Conservation (phyloP, 345 rosid species). For the Camelina neglecta region DNA sequence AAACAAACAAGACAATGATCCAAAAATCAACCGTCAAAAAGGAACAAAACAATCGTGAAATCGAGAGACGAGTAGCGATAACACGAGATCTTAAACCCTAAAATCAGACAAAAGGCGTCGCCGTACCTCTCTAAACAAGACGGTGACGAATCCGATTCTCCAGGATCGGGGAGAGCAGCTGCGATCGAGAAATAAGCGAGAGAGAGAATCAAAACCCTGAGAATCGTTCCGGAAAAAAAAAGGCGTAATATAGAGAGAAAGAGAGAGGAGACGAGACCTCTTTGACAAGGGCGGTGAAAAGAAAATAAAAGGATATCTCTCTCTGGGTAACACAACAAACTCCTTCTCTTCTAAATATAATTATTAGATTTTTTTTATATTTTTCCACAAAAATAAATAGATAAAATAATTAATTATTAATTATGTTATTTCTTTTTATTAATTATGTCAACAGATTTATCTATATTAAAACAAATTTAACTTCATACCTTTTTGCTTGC, state of each 20-base stretch:
- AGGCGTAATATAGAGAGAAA: constrained; percentile 14
- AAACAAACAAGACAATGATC: neutral
- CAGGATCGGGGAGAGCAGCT: constrained; percentile 28
- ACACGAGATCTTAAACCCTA: constrained; percentile 44
- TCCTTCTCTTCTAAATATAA: neutral
- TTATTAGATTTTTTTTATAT: constrained; percentile 10
- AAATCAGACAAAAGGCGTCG: constrained; percentile 6
- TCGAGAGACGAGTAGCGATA: constrained; percentile 22
- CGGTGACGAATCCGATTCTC: constrained; percentile 21
- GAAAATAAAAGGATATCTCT: constrained; percentile 20
- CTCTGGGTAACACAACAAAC: neutral
- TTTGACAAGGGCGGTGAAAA: constrained; percentile 36
- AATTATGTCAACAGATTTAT: neutral
- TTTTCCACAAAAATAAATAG: no score
- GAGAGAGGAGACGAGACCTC: constrained; percentile 40
- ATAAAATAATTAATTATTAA: no score
- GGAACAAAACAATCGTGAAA: constrained; percentile 16
- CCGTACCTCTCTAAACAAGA: constrained; percentile 9
- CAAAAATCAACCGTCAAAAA: neutral
- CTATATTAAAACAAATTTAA: neutral
- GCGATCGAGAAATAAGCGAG: constrained; percentile 24
- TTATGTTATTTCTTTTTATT: neutral
- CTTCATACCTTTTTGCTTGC: neutral
- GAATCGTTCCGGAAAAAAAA: neutral
- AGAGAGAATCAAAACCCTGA: constrained; percentile 27